Base-by-base conservation (phyloP, 176 grass and related monocot species). In the Luzula sylvatica region DNA sequence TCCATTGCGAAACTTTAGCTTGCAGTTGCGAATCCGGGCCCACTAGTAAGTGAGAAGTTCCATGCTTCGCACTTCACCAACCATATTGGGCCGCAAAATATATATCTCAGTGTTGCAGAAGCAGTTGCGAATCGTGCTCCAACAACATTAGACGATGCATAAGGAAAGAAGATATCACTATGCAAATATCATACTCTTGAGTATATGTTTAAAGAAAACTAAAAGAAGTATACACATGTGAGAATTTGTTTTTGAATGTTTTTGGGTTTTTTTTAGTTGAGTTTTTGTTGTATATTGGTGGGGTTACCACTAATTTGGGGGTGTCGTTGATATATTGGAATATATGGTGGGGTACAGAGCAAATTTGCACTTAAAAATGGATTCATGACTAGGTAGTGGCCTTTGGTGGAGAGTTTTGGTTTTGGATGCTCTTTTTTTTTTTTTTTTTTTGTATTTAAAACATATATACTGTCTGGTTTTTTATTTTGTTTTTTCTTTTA, bases 11-110 rank as follows among this genome's bases (percentile, higher is more conserved):
- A n/a, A n/a, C 32, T 39, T 52, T 73, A 90, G 92, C 68, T 98
- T 42, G 24, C 70, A 50, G 54, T 90, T 3, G 65, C 92, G 8
- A 98, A 98, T 53, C 92, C 85, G 0, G 81, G 92, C 1, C 68
- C 69, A 0, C 21, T 15, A 0, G 92, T 98, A 42, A 77, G 79
- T 8, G 71, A 83, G 40, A 98, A 98, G 78, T 68, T 90, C 21
- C 65, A 26, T 14, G 43, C 70, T 14, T 60, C 92, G 0, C 70
- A 77, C 25, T 90, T 90, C 58, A 71, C 51, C 0, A 68, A 86
- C 0, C 60, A 65, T 30, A 90, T 98, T 7, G 85, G 85, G 3
- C 53, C 79, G 0, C 75, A 98, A 24, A 84, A 74, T 22, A 82
- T 98, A 24, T 87, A 71, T 52, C 59, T 98, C 23, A 74, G 81